These are phyloP conservation scores for Juglanconis juglandina DNA, from an alignment of 2,329 filamentous ascomycete genomes.

Conservation along the genomic window DNA sequence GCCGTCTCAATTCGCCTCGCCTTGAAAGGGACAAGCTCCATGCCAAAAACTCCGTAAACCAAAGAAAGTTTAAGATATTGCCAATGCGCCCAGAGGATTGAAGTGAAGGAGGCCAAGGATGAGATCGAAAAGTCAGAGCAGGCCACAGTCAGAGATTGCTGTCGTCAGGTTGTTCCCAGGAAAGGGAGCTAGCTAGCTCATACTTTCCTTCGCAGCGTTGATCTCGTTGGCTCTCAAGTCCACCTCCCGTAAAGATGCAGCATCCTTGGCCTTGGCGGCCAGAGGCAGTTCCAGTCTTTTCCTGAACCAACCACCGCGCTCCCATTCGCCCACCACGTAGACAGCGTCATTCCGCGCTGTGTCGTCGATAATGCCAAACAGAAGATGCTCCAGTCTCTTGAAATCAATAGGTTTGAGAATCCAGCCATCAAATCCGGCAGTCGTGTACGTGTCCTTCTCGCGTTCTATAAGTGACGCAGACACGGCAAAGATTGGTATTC, in stretches of 20 bases:
- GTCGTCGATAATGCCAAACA: conserved; percentile 65
- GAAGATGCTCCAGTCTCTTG: conserved; percentile 64
- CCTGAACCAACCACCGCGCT: conserved; percentile 79
- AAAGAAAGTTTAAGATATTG: not conserved
- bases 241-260: conserved; percentile 3
- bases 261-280: conserved; percentile 11
- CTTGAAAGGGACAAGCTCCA: not conserved
- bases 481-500: conserved; percentile 80
- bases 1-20: conserved; percentile 4
- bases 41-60: not conserved
- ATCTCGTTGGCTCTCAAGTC: conserved; percentile 13
- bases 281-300: conserved; percentile 13
- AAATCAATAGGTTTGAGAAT: conserved; percentile 88
- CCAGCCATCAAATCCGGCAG: conserved; percentile 85
- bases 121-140: too few species aligned
- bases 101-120: too few species aligned
- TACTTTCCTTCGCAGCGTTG: conserved; percentile 10
- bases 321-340: conserved; percentile 73
- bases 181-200: not conserved
- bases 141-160: not conserved
- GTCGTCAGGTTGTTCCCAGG: not conserved
- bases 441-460: conserved; percentile 65
- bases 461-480: conserved; percentile 77
- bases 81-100: too few species aligned
- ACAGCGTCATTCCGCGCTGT: conserved; percentile 57